These are phyloP conservation scores for Polyporus tsugae DNA, from an alignment of 1,284 basidiomycete genomes.

Conservation along the genomic window DNA sequence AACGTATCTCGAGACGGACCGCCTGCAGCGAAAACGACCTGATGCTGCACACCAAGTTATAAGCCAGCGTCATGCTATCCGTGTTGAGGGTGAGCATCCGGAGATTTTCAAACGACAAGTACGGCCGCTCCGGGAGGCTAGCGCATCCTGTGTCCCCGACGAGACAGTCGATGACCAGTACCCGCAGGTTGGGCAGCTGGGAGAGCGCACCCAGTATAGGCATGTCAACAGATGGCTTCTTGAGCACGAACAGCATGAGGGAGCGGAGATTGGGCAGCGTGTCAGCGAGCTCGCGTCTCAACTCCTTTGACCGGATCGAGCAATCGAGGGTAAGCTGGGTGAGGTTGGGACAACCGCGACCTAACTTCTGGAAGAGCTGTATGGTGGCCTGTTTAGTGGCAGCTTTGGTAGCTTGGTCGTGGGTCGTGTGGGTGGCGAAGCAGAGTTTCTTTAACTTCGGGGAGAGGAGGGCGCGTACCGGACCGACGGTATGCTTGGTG, in stretches of 20 bases:
- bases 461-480: background rate
- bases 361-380: background rate
- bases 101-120: background rate
- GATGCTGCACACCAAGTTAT: background rate
- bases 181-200: background rate
- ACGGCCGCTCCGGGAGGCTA: background rate
- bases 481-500: background rate
- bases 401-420: background rate
- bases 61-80: background rate
- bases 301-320: background rate
- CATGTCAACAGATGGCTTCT: background rate
- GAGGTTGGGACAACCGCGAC: background rate
- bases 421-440: background rate
- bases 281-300: background rate
- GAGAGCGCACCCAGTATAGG: background rate
- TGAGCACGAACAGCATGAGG: background rate
- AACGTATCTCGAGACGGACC: background rate
- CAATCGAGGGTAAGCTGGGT: constrained; percentile 1
- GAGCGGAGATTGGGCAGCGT: background rate
- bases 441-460: background rate
- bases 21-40: background rate
- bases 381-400: background rate
- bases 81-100: background rate
- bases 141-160: background rate
- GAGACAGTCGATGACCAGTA: background rate